Evolutionary conservation across 2,329 filamentous ascomycete species (phyloP).

Genomic region (Hymenoscyphus fructigenus): DNA sequence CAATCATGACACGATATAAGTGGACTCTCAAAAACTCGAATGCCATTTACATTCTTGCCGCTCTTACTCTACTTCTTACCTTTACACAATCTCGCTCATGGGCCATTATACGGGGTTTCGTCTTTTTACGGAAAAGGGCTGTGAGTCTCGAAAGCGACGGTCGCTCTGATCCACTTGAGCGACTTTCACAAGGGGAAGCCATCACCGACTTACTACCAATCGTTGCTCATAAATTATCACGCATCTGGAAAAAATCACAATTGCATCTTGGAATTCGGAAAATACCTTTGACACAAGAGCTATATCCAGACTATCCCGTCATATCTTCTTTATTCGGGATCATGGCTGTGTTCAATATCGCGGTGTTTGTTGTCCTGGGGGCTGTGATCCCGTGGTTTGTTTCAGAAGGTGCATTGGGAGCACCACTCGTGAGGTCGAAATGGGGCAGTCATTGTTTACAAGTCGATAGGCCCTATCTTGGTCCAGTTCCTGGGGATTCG

Average conservation of each 20-base stretch:
- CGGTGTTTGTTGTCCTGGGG: background rate
- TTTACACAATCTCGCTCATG: background rate
- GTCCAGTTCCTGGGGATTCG: no score
- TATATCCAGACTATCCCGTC: background rate
- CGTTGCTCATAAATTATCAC: background rate
- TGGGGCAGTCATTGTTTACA: no score
- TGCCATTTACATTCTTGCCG: background rate
- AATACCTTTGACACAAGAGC: background rate
- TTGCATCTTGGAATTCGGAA: background rate
- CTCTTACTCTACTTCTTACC: background rate
- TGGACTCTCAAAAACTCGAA: background rate
- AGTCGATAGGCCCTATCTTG: no score
- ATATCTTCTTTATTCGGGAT: background rate
- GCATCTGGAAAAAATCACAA: background rate
- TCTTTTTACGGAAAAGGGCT: background rate
- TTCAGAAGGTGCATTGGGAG: background rate
- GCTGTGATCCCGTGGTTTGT: background rate
- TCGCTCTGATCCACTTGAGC: background rate
- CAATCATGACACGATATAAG: background rate
- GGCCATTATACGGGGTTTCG: background rate
- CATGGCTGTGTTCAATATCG: background rate
- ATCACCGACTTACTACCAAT: background rate
- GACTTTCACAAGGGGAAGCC: background rate
- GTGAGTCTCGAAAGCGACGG: background rate
- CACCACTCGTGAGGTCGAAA: slow-evolving; percentile 3